Conservation (phyloP, 257 asterid species). For the Coffea canephora region DNA sequence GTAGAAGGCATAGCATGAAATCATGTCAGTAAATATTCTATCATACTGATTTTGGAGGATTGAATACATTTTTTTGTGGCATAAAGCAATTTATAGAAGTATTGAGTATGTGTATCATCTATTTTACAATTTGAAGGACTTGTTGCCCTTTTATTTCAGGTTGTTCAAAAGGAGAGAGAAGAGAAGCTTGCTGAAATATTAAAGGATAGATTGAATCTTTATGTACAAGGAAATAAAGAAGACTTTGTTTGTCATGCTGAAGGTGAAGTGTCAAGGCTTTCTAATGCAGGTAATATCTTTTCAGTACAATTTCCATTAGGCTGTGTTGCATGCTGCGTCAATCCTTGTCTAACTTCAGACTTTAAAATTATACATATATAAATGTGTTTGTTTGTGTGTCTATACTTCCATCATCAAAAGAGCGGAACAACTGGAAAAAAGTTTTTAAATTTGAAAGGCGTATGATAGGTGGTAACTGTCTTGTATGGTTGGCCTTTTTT, state of each 20-base stretch:
- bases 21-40: neutral
- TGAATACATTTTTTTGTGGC: neutral
- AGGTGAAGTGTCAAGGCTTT: slow-evolving; percentile 82
- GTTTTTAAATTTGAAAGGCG: neutral
- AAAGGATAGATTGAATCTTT: slow-evolving; percentile 73
- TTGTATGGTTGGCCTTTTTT: too few relatives aligned
- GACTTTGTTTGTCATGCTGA: slow-evolving; percentile 70
- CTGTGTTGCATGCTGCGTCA: neutral
- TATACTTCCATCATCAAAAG: neutral
- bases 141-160: slow-evolving; percentile 41
- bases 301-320: neutral
- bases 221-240: slow-evolving; percentile 90
- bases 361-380: neutral
- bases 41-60: neutral
- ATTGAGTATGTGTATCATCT: neutral
- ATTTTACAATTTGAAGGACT: neutral
- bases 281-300: slow-evolving; percentile 69
- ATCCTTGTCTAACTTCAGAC: neutral
- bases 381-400: neutral
- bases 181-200: slow-evolving; percentile 84
- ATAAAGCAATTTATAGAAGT: neutral
- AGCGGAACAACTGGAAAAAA: neutral
- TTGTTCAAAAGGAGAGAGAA: slow-evolving; percentile 89
- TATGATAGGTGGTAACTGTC: neutral
- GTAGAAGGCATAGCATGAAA: neutral